A percentile compares a stretch with the other conserved stretches of the same genome.
Evolutionary conservation across 1,139 yeast species (phyloP).

Genomic region (Sugiyamaella japonica): DNA sequence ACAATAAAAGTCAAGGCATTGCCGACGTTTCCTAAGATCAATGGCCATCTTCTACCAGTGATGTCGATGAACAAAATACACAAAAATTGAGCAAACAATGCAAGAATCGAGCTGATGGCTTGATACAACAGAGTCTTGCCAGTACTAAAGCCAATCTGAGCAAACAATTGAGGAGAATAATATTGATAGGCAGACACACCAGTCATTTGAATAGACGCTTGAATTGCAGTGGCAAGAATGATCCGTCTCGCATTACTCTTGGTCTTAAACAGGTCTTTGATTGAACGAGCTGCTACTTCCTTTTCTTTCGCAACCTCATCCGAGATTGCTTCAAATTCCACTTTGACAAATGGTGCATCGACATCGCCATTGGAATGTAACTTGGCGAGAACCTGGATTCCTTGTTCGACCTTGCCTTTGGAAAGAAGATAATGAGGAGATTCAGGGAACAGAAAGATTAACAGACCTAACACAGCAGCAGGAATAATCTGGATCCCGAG

Average conservation of each 20-base stretch:
- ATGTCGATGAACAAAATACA: slow-evolving; percentile 49
- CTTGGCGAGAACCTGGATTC: slow-evolving; percentile 54
- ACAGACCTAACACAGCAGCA: slow-evolving; percentile 46
- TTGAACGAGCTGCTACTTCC: slow-evolving; percentile 30
- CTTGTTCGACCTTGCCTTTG: slow-evolving; percentile 53
- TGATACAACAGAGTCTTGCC: slow-evolving; percentile 54
- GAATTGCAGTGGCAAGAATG: slow-evolving; percentile 53
- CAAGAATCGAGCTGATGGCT: slow-evolving; percentile 39
- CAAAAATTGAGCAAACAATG: slow-evolving; percentile 44
- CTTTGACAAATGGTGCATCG: slow-evolving; percentile 52
- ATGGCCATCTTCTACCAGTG: slow-evolving; percentile 50
- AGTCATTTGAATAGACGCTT: slow-evolving; percentile 68
- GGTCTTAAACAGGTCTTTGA: slow-evolving; percentile 49
- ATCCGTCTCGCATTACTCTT: slow-evolving; percentile 52
- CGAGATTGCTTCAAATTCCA: slow-evolving; percentile 57
- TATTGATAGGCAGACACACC: slow-evolving; percentile 65
- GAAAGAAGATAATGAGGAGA: slow-evolving; percentile 72
- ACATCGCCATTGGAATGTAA: slow-evolving; percentile 55
- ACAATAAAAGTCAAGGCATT: slow-evolving; percentile 19
- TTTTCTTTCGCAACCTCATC: slow-evolving; percentile 40
- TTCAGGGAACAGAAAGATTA: slow-evolving; percentile 71
- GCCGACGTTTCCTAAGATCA: slow-evolving; percentile 25
- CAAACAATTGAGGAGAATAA: slow-evolving; percentile 41
- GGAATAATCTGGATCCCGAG: slow-evolving; percentile 49
- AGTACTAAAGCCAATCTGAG: slow-evolving; percentile 39